phyloP scores from a whole-genome alignment of 1,284 basidiomycete genomes.

The Coniferiporia weirii region DNA sequence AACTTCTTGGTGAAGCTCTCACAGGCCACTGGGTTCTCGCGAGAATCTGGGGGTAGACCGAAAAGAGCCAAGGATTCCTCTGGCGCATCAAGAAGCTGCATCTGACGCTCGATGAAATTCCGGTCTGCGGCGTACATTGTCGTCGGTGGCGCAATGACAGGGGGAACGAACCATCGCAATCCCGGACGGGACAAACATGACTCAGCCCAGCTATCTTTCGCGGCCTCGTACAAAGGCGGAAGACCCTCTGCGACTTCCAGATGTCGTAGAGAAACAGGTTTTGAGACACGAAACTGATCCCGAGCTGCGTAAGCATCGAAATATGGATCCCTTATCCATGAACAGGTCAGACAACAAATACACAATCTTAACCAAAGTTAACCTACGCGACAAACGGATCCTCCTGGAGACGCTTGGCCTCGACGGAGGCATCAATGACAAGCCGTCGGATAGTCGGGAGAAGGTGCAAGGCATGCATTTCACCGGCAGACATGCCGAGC shows the following conservation, averaged over 20 bases:
- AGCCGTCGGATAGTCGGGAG: constrained; percentile 52
- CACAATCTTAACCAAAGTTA: constrained; percentile 9
- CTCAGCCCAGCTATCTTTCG: constrained; percentile 55
- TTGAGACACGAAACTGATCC: constrained; percentile 29
- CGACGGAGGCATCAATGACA: constrained; percentile 44
- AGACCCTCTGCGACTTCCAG: constrained; percentile 40
- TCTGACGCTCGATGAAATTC: constrained; percentile 73
- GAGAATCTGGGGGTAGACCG: constrained; percentile 72
- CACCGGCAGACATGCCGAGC: constrained; percentile 54
- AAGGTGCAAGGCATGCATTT: constrained; percentile 57
- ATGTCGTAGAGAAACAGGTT: constrained; percentile 32
- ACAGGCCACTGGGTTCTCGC: constrained; percentile 58
- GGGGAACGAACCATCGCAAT: constrained; percentile 78
- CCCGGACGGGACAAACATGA: constrained; percentile 80
- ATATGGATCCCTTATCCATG: constrained; percentile 44
- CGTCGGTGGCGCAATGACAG: constrained; percentile 83
- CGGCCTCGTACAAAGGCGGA: constrained; percentile 59
- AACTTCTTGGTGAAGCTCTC: constrained; percentile 45
- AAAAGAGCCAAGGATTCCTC: constrained; percentile 76
- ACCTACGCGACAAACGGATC: constrained; percentile 47
- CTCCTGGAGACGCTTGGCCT: constrained; percentile 36
- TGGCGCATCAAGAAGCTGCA: constrained; percentile 57
- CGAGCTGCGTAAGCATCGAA: constrained; percentile 45
- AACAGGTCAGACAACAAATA: constrained; percentile 18
- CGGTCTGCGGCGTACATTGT: constrained; percentile 71